Conservation (phyloP, 306 rosid species). For the Erythrophleum fordii region DNA sequence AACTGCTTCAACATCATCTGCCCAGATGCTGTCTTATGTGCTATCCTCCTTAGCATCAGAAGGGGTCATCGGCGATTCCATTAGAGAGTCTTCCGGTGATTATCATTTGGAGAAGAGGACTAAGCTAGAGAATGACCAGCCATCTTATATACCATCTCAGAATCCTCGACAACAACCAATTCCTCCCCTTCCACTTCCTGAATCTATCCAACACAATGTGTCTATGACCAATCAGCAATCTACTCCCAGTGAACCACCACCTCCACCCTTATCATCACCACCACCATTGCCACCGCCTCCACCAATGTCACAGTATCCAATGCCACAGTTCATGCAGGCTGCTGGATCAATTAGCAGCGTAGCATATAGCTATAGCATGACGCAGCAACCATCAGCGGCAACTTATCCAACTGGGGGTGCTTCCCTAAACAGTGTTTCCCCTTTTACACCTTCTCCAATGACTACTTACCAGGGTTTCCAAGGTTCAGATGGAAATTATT, state of each 20-base stretch:
- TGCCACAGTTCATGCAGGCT: constrained; percentile 70
- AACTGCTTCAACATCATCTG: constrained; percentile 93
- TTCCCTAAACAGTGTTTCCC: constrained; percentile 55
- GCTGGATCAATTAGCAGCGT: constrained; percentile 64
- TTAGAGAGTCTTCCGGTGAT: constrained; percentile 63
- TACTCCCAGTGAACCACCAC: constrained; percentile 73
- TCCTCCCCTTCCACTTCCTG: constrained; percentile 62
- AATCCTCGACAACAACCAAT: constrained; percentile 59
- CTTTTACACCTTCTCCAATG: constrained; percentile 56
- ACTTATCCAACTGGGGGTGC: constrained; percentile 57
- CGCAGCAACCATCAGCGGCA: constrained; percentile 63
- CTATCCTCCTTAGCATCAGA: constrained; percentile 95
- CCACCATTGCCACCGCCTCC: constrained; percentile 92
- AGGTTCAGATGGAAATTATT: constrained; percentile 82
- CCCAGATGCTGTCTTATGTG: constrained; percentile 92
- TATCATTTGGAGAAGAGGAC: constrained; percentile 80
- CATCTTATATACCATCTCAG: constrained; percentile 58
- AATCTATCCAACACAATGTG: constrained; percentile 55
- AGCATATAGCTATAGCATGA: constrained; percentile 62
- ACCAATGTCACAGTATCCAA: constrained; percentile 71
- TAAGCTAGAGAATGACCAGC: constrained; percentile 72
- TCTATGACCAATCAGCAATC: constrained; percentile 61
- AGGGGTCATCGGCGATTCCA: constrained; percentile 75
- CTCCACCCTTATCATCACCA: constrained; percentile 84
- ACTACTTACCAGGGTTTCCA: constrained; percentile 81